Conservation (phyloP, 805 yeast species). For the Saturnispora galanensis region DNA sequence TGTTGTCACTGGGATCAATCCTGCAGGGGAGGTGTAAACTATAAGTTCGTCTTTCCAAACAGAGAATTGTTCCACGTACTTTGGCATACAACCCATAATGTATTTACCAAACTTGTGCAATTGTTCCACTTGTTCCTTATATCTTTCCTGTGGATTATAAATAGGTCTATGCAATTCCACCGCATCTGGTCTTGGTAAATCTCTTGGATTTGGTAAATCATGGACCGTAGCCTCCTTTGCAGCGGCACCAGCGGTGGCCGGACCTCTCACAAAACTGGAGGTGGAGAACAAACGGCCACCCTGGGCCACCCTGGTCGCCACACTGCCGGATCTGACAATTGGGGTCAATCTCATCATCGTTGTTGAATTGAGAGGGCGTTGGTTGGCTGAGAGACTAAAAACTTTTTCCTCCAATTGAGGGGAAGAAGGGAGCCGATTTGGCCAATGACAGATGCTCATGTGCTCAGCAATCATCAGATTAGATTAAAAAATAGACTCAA, state of each 20-base stretch:
- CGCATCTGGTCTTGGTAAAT: constrained; percentile 26
- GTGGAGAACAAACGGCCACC: no score
- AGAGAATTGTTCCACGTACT: constrained; percentile 69
- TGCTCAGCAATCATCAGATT: not conserved
- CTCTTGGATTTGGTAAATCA: constrained; percentile 27
- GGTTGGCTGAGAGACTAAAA: no score
- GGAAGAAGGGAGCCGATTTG: not conserved
- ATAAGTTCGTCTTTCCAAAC: constrained; percentile 89
- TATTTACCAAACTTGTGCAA: constrained; percentile 76
- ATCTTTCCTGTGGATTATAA: constrained; percentile 71
- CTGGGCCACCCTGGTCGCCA: not conserved
- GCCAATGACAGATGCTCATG: constrained; percentile 1
- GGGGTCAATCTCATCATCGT: no score
- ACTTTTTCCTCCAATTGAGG: not conserved
- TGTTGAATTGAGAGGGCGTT: no score
- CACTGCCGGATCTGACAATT: no score
- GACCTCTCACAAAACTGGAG: no score
- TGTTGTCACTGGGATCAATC: constrained; percentile 57
- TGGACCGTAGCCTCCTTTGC: constrained; percentile 14
- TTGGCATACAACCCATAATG: constrained; percentile 69
- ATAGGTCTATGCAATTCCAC: constrained; percentile 36
- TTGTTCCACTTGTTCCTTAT: constrained; percentile 55
- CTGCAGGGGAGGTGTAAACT: constrained; percentile 65
- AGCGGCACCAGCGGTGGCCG: constrained; percentile 8
- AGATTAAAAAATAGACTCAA: not conserved